Conservation (phyloP, 2,329 filamentous ascomycete genomes). For the Diaporthe capsici region DNA sequence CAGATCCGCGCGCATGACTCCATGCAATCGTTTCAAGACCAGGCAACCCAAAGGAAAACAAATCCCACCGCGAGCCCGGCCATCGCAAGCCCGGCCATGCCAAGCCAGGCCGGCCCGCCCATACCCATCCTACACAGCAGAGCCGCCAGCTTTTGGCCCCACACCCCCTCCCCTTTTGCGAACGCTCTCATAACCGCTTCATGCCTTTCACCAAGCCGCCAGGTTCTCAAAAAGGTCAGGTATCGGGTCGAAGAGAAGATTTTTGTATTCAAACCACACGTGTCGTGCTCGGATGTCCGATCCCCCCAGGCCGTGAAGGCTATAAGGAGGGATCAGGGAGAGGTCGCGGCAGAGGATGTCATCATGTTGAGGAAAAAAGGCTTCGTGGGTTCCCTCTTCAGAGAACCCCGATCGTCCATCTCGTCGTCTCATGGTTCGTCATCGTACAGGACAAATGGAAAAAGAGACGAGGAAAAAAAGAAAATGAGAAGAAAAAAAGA, state of each 20-base stretch:
- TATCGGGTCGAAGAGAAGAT: slow-evolving; percentile 29
- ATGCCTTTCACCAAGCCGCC: slow-evolving; percentile 36
- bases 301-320: slow-evolving; percentile 19
- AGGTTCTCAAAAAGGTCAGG: slow-evolving; percentile 25
- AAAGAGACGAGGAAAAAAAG: too few species aligned
- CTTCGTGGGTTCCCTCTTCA: slow-evolving; percentile 6
- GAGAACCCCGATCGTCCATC: background rate
- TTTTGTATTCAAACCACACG: slow-evolving; percentile 12
- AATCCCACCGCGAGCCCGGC: background rate
- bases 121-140: background rate
- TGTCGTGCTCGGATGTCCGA: background rate
- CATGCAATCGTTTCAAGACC: slow-evolving; percentile 22
- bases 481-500: background rate
- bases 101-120: background rate
- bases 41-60: background rate
- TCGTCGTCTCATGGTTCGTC: slow-evolving; percentile 23
- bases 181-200: background rate
- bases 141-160: background rate
- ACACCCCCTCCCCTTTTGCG: background rate
- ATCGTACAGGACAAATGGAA: slow-evolving; percentile 26
- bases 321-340: slow-evolving; percentile 17
- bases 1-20: slow-evolving; percentile 18
- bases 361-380: background rate
- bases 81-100: too few species aligned
- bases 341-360: background rate